Percentiles rank a stretch among this genome's conserved stretches.
Conservation (phyloP, 78 protist genomes). For the Fonticula alba region DNA sequence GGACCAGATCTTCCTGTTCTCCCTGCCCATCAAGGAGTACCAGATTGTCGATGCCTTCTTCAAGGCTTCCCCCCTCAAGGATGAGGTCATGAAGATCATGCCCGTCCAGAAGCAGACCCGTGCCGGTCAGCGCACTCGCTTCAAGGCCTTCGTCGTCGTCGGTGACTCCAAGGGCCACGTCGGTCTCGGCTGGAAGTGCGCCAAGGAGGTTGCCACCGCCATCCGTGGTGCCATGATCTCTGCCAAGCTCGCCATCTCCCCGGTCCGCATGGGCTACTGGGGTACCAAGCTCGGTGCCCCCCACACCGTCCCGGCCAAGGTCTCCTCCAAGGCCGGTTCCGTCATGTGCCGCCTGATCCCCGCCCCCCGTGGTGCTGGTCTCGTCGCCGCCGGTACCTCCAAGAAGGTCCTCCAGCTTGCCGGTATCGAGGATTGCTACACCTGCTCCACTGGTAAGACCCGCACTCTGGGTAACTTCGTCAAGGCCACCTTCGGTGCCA, state of each 20-base stretch:
- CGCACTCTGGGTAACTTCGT: constrained; percentile 96
- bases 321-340: constrained; percentile 98
- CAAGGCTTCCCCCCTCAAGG: constrained; percentile 54
- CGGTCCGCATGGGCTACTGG: constrained; percentile 99
- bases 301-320: constrained; percentile 98
- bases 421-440: constrained; percentile 96
- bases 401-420: constrained; percentile 92
- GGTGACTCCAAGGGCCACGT: constrained; percentile 96
- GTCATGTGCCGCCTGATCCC: constrained; percentile 94
- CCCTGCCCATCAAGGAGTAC: constrained; percentile 98
- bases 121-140: constrained; percentile 99
- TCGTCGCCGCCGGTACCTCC: constrained; percentile 94
- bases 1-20: constrained; percentile 94
- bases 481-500: constrained; percentile 89
- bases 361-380: constrained; percentile 99
- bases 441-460: constrained; percentile 85
- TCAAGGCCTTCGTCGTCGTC: constrained; percentile 71
- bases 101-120: constrained; percentile 99
- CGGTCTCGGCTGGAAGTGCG: constrained; percentile 96
- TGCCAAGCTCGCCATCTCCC: constrained; percentile 93
- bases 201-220: constrained; percentile 98
- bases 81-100: constrained; percentile 92
- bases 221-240: constrained; percentile 89
- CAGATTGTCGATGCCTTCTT: constrained; percentile 89
- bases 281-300: constrained; percentile 95